Evolutionary conservation across 2,329 filamentous ascomycete species (phyloP).

Genomic region (Sarocladiaceae sp.): DNA sequence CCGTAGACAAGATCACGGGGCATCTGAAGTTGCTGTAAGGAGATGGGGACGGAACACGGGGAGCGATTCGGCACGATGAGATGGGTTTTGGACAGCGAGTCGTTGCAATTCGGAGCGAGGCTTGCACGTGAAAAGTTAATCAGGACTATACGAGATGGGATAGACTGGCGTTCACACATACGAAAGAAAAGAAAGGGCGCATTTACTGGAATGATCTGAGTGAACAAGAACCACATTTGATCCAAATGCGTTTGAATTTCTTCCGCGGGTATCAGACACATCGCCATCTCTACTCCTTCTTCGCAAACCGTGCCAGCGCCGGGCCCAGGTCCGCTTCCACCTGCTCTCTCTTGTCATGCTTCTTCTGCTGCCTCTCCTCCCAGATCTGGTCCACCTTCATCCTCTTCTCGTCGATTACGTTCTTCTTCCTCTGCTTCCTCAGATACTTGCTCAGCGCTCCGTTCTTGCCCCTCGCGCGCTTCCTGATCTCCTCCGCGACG

Average conservation of each 20-base stretch:
- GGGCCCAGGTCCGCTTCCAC: slow-evolving; percentile 72
- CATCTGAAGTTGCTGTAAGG: slow-evolving; percentile 72
- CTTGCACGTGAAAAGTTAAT: background rate
- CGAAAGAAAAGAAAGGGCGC: too few relatives aligned
- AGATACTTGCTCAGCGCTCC: slow-evolving; percentile 81
- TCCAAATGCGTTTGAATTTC: too few relatives aligned
- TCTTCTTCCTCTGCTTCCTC: slow-evolving; percentile 85
- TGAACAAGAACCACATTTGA: too few relatives aligned
- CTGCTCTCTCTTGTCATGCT: slow-evolving; percentile 55
- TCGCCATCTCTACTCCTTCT: slow-evolving; percentile 46
- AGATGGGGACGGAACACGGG: too few relatives aligned
- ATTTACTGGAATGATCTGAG: too few relatives aligned
- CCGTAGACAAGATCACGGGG: slow-evolving; percentile 82
- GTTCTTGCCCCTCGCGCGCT: slow-evolving; percentile 83
- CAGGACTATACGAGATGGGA: background rate
- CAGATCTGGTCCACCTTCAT: slow-evolving; percentile 78
- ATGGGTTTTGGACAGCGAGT: background rate
- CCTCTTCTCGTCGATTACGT: slow-evolving; percentile 93
- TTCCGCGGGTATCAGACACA: background rate
- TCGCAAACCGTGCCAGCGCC: slow-evolving; percentile 77
- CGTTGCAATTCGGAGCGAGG: background rate
- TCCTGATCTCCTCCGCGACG: slow-evolving; percentile 57
- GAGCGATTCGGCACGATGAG: background rate
- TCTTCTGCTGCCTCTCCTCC: slow-evolving; percentile 63
- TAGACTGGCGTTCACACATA: too few relatives aligned